A percentile compares a stretch with the other conserved stretches of the same genome.
Conservation (phyloP, 495 filamentous ascomycete species). For the Aspergillus nidulans region DNA sequence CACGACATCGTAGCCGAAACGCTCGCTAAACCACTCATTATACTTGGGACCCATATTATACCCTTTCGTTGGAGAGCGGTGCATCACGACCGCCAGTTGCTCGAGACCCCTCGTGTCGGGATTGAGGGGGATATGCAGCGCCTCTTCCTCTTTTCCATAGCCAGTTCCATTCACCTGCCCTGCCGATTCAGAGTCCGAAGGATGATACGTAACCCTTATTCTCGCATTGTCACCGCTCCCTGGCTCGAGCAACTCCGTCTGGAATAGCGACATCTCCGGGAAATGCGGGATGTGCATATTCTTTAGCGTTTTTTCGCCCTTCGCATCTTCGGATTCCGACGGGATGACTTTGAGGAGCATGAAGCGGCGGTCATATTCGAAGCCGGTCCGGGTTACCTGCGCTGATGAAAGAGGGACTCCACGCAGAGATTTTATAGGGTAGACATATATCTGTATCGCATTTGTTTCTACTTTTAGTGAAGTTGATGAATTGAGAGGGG, state of each 20-base stretch:
- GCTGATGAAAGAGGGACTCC: slow-evolving; percentile 54
- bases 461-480: not conserved
- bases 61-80: slow-evolving; percentile 56
- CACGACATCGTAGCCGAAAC: slow-evolving; percentile 63
- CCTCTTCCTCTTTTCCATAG: not conserved
- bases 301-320: slow-evolving; percentile 27
- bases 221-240: slow-evolving; percentile 7
- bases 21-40: slow-evolving; percentile 69
- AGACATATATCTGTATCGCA: slow-evolving; percentile 66
- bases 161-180: not conserved
- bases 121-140: slow-evolving; percentile 55
- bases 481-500: not conserved
- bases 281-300: slow-evolving; percentile 67
- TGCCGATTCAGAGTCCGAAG: not conserved
- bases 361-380: slow-evolving; percentile 72
- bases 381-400: slow-evolving; percentile 59
- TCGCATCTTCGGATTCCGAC: slow-evolving; percentile 14
- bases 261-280: slow-evolving; percentile 64
- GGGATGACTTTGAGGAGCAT: slow-evolving; percentile 62
- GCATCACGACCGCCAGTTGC: slow-evolving; percentile 54
- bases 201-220: not conserved
- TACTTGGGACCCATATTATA: slow-evolving; percentile 64
- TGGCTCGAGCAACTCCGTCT: slow-evolving; percentile 48
- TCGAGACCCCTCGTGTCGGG: slow-evolving; percentile 50
- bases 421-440: slow-evolving; percentile 84